A percentile compares a stretch with the other conserved stretches of the same genome.
These are phyloP conservation scores for Lagenidium giganteum DNA, from an alignment of 352 stramenopile species.

Conservation along the genomic window DNA sequence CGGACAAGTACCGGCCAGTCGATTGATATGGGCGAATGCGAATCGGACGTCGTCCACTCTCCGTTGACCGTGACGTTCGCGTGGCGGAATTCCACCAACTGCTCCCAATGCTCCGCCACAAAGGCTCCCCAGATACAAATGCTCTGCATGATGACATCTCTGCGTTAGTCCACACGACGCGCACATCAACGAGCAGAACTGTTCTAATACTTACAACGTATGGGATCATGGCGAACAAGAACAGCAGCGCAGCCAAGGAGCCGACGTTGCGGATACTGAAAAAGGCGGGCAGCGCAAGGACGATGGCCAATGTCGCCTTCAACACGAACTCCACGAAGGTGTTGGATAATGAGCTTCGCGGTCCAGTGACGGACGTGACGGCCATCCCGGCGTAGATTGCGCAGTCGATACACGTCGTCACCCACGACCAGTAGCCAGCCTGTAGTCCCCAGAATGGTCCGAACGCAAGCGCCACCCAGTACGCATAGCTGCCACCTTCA, in stretches of 20 bases:
- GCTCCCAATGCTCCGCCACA: constrained; percentile 26
- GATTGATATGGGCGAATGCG: too few species aligned
- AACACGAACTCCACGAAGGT: constrained; percentile 36
- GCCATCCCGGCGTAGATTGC: constrained; percentile 60
- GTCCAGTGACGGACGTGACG: constrained; percentile 19
- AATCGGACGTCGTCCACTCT: too few species aligned
- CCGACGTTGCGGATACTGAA: constrained; percentile 34
- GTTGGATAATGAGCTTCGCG: constrained; percentile 9
- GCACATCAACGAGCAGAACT: too few species aligned
- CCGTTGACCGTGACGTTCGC: constrained; percentile 9
- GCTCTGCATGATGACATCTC: constrained; percentile 7
- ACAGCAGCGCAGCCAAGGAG: constrained; percentile 21
- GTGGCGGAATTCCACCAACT: constrained; percentile 25
- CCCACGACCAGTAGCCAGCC: constrained; percentile 78
- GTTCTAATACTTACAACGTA: constrained; percentile 29
- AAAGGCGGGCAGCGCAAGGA: constrained; percentile 44
- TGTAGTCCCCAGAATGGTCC: constrained; percentile 67
- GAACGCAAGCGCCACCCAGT: constrained; percentile 67
- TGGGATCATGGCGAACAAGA: constrained; percentile 27
- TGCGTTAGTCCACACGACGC: background rate
- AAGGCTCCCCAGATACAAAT: constrained; percentile 32
- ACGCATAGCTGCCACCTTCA: constrained; percentile 43
- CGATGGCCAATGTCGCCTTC: constrained; percentile 35
- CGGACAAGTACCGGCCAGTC: constrained; percentile 24
- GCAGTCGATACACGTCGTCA: constrained; percentile 73